A percentile compares a stretch with the other conserved stretches of the same genome.
Conservation (phyloP, 2,329 filamentous ascomycete species). For the Zelopaecilomyces penicillatus region DNA sequence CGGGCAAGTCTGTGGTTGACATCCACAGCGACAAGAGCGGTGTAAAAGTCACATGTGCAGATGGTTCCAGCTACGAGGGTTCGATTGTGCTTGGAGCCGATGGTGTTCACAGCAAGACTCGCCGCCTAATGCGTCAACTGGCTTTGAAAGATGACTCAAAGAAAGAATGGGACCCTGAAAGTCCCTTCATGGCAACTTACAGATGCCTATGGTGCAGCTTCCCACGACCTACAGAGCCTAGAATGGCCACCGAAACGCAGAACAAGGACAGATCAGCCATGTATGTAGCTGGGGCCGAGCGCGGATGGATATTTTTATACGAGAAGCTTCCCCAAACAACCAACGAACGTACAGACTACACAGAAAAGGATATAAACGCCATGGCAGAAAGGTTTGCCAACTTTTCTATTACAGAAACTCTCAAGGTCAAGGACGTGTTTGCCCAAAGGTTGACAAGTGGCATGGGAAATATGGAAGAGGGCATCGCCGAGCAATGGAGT, state of each 20-base stretch:
- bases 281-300: constrained; percentile 20
- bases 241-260: constrained; percentile 23
- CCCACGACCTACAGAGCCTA: constrained; percentile 13
- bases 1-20: constrained; percentile 17
- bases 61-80: constrained; percentile 24
- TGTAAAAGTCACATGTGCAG: constrained; percentile 22
- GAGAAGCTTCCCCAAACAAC: constrained; percentile 20
- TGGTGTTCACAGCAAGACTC: constrained; percentile 31
- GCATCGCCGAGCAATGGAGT: constrained; percentile 27
- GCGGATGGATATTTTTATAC: constrained; percentile 25
- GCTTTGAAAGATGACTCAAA: constrained; percentile 12
- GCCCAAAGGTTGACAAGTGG: constrained; percentile 15
- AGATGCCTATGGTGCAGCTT: constrained; percentile 27
- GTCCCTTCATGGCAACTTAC: constrained; percentile 24
- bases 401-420: constrained; percentile 10
- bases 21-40: constrained; percentile 14
- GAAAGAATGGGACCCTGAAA: constrained; percentile 15
- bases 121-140: constrained; percentile 25
- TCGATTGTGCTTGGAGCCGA: constrained; percentile 34
- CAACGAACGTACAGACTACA: constrained; percentile 17
- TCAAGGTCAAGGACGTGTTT: constrained; percentile 25
- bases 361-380: constrained; percentile 16
- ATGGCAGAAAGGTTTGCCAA: constrained; percentile 18
- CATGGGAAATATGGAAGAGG: constrained; percentile 28
- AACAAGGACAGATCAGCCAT: constrained; percentile 17